phyloP scores from a whole-genome alignment of 192 early-diverging fungal species.

The Coemansia sp. region DNA sequence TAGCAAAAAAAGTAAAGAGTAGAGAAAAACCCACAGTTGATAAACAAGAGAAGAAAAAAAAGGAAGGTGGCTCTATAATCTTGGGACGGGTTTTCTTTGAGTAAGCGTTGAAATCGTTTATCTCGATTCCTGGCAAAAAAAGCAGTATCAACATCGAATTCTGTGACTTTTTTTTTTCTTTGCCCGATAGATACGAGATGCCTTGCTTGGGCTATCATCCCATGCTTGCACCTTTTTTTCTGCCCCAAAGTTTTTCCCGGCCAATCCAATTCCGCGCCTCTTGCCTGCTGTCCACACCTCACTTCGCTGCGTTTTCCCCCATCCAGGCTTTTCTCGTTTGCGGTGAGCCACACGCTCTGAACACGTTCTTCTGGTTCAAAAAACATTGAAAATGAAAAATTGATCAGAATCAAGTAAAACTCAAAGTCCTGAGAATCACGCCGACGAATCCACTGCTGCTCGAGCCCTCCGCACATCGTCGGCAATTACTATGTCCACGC shows the following conservation, averaged over 20 bases:
- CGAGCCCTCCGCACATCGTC: constrained; percentile 62
- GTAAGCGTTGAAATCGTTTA: neutral
- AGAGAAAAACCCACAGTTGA: constrained; percentile 6
- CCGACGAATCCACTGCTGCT: constrained; percentile 24
- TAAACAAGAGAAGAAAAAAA: constrained; percentile 7
- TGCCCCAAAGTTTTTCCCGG: neutral
- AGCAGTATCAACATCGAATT: neutral
- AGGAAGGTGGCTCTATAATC: neutral
- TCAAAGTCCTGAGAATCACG: neutral
- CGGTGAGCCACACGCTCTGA: neutral
- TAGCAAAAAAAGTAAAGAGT: neutral
- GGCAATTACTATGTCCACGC: constrained; percentile 87
- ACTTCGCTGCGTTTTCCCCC: neutral
- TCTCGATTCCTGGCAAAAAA: neutral
- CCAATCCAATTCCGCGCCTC: constrained; percentile 1
- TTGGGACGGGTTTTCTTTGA: constrained; percentile 1
- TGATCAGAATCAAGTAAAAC: neutral
- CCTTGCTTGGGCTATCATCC: neutral
- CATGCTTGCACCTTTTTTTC: neutral
- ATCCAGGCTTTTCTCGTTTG: neutral
- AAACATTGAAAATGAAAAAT: neutral
- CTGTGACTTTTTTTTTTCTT: neutral
- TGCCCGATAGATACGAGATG: neutral
- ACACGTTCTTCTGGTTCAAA: neutral
- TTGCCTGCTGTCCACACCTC: neutral